Conservation (phyloP, 768 basidiomycete genomes). For the Hericium coralloides region DNA sequence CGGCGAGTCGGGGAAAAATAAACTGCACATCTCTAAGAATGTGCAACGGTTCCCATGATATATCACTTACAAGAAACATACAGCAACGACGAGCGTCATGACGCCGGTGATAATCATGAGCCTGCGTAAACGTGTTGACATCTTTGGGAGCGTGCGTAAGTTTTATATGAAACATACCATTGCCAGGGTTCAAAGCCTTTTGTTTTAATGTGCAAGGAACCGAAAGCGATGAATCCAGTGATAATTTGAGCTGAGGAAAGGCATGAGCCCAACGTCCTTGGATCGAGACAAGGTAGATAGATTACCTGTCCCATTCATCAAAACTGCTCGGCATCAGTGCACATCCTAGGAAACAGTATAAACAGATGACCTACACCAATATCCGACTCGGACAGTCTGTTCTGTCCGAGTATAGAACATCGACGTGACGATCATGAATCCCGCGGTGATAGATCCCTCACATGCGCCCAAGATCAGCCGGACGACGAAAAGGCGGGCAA, state of each 20-base stretch:
- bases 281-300: background rate
- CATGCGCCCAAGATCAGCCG: constrained; percentile 64
- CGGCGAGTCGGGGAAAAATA: constrained; percentile 68
- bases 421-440: constrained; percentile 66
- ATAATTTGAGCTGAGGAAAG: constrained; percentile 51
- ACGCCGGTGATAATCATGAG: constrained; percentile 64
- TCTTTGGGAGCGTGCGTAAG: background rate
- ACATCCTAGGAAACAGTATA: background rate
- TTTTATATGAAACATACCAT: constrained; percentile 33
- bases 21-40: constrained; percentile 27
- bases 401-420: constrained; percentile 75
- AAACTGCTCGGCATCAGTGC: constrained; percentile 29
- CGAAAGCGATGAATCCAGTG: constrained; percentile 61
- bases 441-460: constrained; percentile 64
- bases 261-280: background rate
- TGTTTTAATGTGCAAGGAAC: constrained; percentile 52
- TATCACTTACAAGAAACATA: constrained; percentile 42
- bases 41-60: background rate
- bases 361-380: constrained; percentile 52
- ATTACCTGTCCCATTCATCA: constrained; percentile 69
- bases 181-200: constrained; percentile 59
- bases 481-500: constrained; percentile 53
- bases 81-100: constrained; percentile 44
- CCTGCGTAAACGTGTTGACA: constrained; percentile 23
- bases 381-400: constrained; percentile 60